These are phyloP conservation scores for Macrocybe gigantea DNA, from an alignment of 768 basidiomycete species.

Conservation along the genomic window DNA sequence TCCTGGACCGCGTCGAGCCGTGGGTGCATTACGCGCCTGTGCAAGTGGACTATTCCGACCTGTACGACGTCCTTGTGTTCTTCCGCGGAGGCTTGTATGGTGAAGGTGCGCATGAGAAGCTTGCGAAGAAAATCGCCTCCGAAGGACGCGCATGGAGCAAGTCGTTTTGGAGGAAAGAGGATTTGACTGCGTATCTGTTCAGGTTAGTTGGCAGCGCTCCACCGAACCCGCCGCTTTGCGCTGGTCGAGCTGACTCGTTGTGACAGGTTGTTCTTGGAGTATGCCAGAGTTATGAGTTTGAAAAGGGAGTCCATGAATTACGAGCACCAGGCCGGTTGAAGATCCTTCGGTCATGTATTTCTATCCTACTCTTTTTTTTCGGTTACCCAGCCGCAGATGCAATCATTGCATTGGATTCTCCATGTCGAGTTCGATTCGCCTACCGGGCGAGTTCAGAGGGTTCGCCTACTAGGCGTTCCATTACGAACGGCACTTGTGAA, in stretches of 20 bases:
- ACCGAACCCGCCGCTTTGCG: background rate
- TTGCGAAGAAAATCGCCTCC: slow-evolving; percentile 47
- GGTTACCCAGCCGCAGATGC: no score
- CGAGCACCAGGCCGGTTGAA: background rate
- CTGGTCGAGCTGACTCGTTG: background rate
- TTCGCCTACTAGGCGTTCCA: no score
- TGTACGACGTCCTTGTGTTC: slow-evolving; percentile 69
- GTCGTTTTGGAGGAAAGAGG: slow-evolving; percentile 39
- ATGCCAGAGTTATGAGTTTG: slow-evolving; percentile 14
- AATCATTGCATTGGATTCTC: no score
- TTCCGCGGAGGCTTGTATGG: slow-evolving; percentile 61
- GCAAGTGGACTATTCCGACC: slow-evolving; percentile 56
- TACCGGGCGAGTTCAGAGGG: no score
- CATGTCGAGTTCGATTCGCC: no score
- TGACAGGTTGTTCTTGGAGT: slow-evolving; percentile 15
- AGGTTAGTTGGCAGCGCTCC: slow-evolving; percentile 19
- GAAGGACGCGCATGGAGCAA: slow-evolving; percentile 41
- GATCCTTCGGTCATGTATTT: no score
- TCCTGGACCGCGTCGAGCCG: slow-evolving; percentile 47
- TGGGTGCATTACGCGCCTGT: slow-evolving; percentile 78
- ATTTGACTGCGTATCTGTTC: slow-evolving; percentile 40
- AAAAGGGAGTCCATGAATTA: slow-evolving; percentile 14
- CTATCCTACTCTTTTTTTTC: no score
- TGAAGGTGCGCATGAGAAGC: slow-evolving; percentile 52
- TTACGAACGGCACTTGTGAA: no score